These are phyloP conservation scores for Phytophthora kernoviae DNA, from an alignment of 352 stramenopile species.

Conservation along the genomic window DNA sequence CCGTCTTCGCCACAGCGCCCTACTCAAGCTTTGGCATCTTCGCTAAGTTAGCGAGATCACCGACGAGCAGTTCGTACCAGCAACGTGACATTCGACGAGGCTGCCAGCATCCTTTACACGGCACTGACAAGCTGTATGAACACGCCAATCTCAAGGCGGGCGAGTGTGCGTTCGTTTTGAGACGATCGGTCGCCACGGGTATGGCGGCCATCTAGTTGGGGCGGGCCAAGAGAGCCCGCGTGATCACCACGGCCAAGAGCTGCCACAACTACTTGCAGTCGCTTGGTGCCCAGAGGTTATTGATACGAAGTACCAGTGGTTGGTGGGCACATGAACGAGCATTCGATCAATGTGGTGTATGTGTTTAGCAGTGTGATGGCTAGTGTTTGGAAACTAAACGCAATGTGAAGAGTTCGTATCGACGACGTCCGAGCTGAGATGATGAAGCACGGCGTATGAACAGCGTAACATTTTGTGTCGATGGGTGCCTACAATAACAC, in stretches of 20 bases:
- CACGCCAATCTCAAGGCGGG: constrained; percentile 28
- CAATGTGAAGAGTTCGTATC: too few species aligned
- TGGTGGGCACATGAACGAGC: constrained; percentile 32
- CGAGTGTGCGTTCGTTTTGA: constrained; percentile 49
- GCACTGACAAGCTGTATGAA: constrained; percentile 50
- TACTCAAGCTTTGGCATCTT: constrained; percentile 41
- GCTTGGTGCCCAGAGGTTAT: constrained; percentile 54
- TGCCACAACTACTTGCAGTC: constrained; percentile 58
- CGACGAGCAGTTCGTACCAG: constrained; percentile 35
- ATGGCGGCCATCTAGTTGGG: constrained; percentile 62
- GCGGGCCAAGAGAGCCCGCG: constrained; percentile 48
- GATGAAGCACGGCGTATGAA: too few species aligned
- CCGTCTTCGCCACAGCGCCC: constrained; percentile 53
- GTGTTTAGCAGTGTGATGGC: too few species aligned
- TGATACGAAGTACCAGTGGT: constrained; percentile 54
- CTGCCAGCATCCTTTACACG: constrained; percentile 42
- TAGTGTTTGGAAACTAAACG: too few species aligned
- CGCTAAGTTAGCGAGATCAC: constrained; percentile 47
- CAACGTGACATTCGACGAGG: constrained; percentile 47
- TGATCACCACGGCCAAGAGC: constrained; percentile 65
- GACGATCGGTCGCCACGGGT: constrained; percentile 57
- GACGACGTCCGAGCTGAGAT: too few species aligned
- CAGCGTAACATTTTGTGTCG: too few species aligned
- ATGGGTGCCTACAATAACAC: too few species aligned
- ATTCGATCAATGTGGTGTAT: constrained; percentile 46